A percentile compares a stretch with the other conserved stretches of the same genome.
phyloP scores from a whole-genome alignment of 192 early-diverging fungal species.

The Gaertneriomyces sp. region DNA sequence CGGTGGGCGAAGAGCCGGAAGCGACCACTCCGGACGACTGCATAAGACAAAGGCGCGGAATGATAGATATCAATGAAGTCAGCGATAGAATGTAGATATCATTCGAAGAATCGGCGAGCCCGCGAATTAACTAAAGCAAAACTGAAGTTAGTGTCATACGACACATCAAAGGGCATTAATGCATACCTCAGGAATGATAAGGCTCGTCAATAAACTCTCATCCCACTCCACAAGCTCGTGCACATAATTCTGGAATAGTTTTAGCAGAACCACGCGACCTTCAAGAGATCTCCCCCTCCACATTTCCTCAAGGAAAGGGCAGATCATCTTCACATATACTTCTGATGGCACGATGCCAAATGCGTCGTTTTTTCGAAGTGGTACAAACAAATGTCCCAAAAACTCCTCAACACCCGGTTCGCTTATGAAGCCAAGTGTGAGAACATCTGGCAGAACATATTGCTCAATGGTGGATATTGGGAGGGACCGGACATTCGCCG shows the following conservation, averaged over 20 bases:
- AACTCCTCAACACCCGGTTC: slow-evolving; percentile 36
- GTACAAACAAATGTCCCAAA: slow-evolving; percentile 30
- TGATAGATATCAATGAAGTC: slow-evolving; percentile 5
- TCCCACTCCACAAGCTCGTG: slow-evolving; percentile 17
- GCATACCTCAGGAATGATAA: slow-evolving; percentile 21
- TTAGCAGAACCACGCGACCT: slow-evolving; percentile 15
- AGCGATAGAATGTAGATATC: slow-evolving; percentile 16
- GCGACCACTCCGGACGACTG: too few relatives aligned
- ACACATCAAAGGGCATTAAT: not conserved
- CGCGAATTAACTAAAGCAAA: slow-evolving; percentile 3
- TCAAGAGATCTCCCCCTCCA: slow-evolving; percentile 7
- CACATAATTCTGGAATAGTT: slow-evolving; percentile 20
- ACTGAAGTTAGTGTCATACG: not conserved
- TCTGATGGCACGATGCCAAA: slow-evolving; percentile 24
- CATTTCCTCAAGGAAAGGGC: slow-evolving; percentile 38
- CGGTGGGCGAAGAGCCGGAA: too few relatives aligned
- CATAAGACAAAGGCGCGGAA: not conserved
- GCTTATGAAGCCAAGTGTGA: slow-evolving; percentile 24
- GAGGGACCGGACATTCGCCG: slow-evolving; percentile 18
- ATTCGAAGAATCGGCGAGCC: slow-evolving; percentile 16
- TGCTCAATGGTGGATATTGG: slow-evolving; percentile 26
- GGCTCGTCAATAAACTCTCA: slow-evolving; percentile 2
- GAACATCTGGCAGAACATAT: slow-evolving; percentile 36
- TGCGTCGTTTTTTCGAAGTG: not conserved
- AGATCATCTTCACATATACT: slow-evolving; percentile 20